Conservation (phyloP, 2,329 filamentous ascomycete species). For the Teratosphaeria pseudoeucalypti region DNA sequence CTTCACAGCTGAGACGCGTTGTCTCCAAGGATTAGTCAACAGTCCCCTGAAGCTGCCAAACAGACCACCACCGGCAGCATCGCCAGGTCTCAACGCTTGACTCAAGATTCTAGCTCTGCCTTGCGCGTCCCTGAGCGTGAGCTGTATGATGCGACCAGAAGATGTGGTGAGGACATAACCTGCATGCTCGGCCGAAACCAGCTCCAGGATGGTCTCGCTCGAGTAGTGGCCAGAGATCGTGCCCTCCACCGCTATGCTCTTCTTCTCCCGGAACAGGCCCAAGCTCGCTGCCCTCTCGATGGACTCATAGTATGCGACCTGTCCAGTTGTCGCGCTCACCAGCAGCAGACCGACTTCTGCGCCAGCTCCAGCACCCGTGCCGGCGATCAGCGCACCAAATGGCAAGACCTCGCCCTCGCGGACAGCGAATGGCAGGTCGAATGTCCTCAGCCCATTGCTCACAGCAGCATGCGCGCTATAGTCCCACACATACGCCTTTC, state of each 20-base stretch:
- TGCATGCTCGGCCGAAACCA: conserved; percentile 75
- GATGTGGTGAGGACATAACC: conserved; percentile 81
- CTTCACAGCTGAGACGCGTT: conserved; percentile 70
- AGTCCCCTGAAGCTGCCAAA: conserved; percentile 62
- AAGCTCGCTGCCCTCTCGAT: conserved; percentile 80
- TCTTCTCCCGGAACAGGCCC: conserved; percentile 71
- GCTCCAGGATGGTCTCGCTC: conserved; percentile 64
- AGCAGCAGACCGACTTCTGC: conserved; percentile 78
- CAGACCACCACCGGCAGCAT: conserved; percentile 52
- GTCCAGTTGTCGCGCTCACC: conserved; percentile 72
- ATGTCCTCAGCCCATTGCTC: conserved; percentile 63
- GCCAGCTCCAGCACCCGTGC: conserved; percentile 49
- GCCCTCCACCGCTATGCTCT: conserved; percentile 62
- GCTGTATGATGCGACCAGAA: conserved; percentile 74
- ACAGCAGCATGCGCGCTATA: conserved; percentile 57
- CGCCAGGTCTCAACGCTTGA: conserved; percentile 60
- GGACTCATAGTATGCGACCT: conserved; percentile 89
- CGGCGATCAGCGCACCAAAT: conserved; percentile 67
- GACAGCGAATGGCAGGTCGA: conserved; percentile 65
- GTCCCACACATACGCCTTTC: conserved; percentile 81
- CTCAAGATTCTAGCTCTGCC: conserved; percentile 72
- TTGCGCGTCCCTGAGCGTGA: conserved; percentile 76
- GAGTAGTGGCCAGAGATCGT: conserved; percentile 62
- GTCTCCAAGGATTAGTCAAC: conserved; percentile 60
- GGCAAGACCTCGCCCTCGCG: conserved; percentile 63